Evolutionary conservation across 1,284 basidiomycete genomes (phyloP).

Genomic region (Moesziomyces sp.): DNA sequence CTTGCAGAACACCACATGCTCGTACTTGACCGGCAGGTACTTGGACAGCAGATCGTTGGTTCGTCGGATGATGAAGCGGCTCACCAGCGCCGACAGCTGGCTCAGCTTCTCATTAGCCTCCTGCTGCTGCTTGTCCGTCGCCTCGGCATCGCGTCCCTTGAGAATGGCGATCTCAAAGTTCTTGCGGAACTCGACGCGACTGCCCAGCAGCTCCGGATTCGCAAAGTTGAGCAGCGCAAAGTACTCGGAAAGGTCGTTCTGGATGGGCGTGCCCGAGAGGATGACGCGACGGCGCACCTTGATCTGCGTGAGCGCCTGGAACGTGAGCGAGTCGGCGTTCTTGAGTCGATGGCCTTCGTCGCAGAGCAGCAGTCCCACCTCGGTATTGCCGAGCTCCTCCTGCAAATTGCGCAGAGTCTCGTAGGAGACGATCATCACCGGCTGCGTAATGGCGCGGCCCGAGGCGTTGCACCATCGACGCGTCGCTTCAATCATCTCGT

Average conservation of each 20-base stretch:
- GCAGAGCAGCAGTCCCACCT: conserved; percentile 89
- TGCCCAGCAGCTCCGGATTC: conserved; percentile 93
- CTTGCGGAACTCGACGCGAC: conserved; percentile 91
- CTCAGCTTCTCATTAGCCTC: conserved; percentile 90
- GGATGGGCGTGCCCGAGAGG: conserved; percentile 94
- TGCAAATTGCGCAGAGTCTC: conserved; percentile 79
- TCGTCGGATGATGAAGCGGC: conserved; percentile 94
- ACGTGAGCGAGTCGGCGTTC: conserved; percentile 82
- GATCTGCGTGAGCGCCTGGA: conserved; percentile 83
- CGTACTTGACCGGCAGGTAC: conserved; percentile 98
- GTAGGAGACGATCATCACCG: conserved; percentile 98
- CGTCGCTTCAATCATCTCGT: conserved; percentile 63
- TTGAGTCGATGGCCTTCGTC: conserved; percentile 98
- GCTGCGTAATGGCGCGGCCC: conserved; percentile 61
- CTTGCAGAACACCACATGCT: conserved; percentile 97
- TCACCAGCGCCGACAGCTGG: conserved; percentile 88
- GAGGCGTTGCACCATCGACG: conserved; percentile 63
- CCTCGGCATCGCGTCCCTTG: conserved; percentile 89
- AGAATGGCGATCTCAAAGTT: conserved; percentile 96
- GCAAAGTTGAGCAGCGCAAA: conserved; percentile 96
- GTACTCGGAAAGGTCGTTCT: conserved; percentile 97
- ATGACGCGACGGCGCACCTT: conserved; percentile 95
- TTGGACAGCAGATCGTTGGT: conserved; percentile 98
- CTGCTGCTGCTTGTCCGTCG: conserved; percentile 83
- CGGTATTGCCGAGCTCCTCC: conserved; percentile 67